Evolutionary conservation across 768 basidiomycete species (phyloP), one percentile per base, ranked within the genome.

Genomic region (Epithele typhae): DNA sequence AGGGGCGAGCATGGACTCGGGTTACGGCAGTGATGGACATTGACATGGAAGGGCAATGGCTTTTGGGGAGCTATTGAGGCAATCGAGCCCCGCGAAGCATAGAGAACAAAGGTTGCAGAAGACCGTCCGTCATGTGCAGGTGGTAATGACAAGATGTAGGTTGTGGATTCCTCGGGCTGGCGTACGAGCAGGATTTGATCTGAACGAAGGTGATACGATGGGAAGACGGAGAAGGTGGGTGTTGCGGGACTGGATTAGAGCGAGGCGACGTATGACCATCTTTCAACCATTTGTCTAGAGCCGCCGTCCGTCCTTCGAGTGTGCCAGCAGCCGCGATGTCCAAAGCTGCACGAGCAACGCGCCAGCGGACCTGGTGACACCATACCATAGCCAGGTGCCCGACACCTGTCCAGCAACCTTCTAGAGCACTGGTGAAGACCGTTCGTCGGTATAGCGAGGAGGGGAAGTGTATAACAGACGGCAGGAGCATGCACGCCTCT

Each of bases 331-430:
- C 59, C 2, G 76, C 76, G 10, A 88, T 68, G 56, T 91, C 88
- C 5, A 97, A 67, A 21, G 83, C 82, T 17, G 82, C 79, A 43
- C 89, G 75, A 14, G 93, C 93, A 25, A 95, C 72, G 19, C 82
- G 78, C 87, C 86, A 91, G 33, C 96, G 84, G 9, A 97, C 84
- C 66, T 99, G 96, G 65, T 97, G 91, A 61, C 96, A 98, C 96
- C 96, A 99, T 4, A 98, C 92, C 80, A 97, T 94, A 49, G 90
- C 94, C 34, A 82, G 82, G 63, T 99, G 96, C 21, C 94, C 95
- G 4, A 97, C 89, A 2, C 92, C 91, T 2, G 94, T 91, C 89
- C 93, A 95, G 2, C 84, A 79, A n/a, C 91, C 90, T 39, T 94
- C 87, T 21, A 98, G 69, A 1, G 83, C 85, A 25, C 87, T 87